Conservation (phyloP, 192 early-diverging fungal genomes). For the Coemansia sp. region DNA sequence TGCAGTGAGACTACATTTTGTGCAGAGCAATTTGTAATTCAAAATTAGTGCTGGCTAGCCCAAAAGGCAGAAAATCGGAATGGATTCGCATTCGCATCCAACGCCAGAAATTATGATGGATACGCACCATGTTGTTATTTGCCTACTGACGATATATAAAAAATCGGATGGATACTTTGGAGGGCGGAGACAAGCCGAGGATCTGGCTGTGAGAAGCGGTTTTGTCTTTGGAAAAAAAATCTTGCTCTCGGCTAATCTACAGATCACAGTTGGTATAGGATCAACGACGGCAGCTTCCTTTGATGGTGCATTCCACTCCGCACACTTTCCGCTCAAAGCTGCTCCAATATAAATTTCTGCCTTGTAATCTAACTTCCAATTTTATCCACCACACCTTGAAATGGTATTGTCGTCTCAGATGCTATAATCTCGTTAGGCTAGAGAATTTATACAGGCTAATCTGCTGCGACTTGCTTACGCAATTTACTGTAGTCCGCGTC, state of each 20-base stretch:
- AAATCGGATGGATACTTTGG: not conserved
- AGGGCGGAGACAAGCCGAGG: not conserved
- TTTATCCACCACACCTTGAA: not conserved
- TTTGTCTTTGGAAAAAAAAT: not conserved
- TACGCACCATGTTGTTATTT: conserved; percentile 29
- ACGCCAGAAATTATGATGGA: not conserved
- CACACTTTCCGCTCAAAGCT: not conserved
- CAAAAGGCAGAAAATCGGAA: not conserved
- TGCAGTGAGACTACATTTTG: conserved; percentile 74
- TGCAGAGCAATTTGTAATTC: not conserved
- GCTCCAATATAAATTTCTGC: not conserved
- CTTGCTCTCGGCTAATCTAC: not conserved
- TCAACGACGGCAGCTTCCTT: not conserved
- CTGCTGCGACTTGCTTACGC: not conserved
- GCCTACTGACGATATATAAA: not conserved
- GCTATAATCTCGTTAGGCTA: not conserved
- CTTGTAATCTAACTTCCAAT: not conserved
- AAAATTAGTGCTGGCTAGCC: not conserved
- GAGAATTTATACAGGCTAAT: not conserved
- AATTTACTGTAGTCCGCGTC: conserved; percentile 51
- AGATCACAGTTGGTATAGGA: not conserved
- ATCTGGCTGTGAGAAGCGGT: not conserved
- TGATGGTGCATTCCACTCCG: not conserved
- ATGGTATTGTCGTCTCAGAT: conserved; percentile 9
- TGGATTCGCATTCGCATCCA: conserved; percentile 13